phyloP scores from a whole-genome alignment of 305 asterid species.

The Fraxinus angustifolia region DNA sequence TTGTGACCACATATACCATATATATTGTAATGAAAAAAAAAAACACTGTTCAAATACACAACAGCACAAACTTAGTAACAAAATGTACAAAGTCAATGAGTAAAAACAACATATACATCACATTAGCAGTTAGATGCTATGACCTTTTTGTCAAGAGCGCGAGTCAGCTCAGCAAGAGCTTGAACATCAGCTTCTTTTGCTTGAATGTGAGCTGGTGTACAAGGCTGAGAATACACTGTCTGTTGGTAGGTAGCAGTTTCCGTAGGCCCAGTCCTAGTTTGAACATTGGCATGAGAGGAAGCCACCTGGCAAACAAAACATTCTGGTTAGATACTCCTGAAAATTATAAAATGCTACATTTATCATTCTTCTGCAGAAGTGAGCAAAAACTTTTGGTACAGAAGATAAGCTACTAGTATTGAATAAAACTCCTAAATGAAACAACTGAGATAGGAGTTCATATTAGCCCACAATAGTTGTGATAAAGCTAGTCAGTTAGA shows the following conservation, averaged over 20 bases:
- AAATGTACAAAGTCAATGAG: neutral
- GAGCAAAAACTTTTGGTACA: neutral
- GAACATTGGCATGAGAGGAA: slow-evolving; percentile 40
- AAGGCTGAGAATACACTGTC: slow-evolving; percentile 40
- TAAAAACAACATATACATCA: slow-evolving; percentile 1
- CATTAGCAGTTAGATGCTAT: slow-evolving; percentile 17
- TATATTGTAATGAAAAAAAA: neutral
- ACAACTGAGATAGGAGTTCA: neutral
- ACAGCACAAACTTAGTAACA: neutral
- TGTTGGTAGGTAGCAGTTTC: slow-evolving; percentile 42
- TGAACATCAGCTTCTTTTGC: slow-evolving; percentile 89
- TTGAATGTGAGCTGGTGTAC: slow-evolving; percentile 47
- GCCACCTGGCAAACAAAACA: slow-evolving; percentile 43
- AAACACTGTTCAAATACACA: neutral
- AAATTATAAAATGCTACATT: slow-evolving; percentile 7
- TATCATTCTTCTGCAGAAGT: slow-evolving; percentile 1
- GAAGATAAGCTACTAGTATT: neutral
- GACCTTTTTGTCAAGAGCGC: slow-evolving; percentile 94
- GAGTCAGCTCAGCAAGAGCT: slow-evolving; percentile 75
- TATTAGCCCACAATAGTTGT: neutral
- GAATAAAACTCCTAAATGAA: neutral
- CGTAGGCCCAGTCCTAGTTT: slow-evolving; percentile 35
- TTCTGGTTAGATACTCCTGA: slow-evolving; percentile 21
- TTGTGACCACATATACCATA: slow-evolving; percentile 3
- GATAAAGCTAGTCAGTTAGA: neutral